Evolutionary conservation across 2,329 filamentous ascomycete species (phyloP).

Genomic region (Lecanoromycetidae sp.): DNA sequence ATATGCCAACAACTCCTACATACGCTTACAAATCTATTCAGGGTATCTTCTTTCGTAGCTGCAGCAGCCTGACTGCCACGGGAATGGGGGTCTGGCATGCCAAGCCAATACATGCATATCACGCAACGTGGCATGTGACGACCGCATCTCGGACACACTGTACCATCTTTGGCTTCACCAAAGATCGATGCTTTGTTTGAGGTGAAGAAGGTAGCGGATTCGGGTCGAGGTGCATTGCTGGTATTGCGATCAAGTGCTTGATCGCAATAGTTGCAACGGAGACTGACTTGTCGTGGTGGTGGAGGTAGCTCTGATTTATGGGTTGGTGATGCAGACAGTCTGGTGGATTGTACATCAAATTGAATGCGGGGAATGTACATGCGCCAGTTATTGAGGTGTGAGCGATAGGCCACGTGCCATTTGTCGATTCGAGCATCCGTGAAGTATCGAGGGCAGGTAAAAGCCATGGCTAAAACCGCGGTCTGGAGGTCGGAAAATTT

Average conservation of each 20-base stretch:
- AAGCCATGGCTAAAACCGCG: conserved; percentile 47
- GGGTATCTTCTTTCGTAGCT: conserved; percentile 28
- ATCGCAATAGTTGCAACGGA: conserved; percentile 51
- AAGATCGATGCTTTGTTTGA: conserved; percentile 10
- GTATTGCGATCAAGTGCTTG: conserved; percentile 40
- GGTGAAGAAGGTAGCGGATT: background rate
- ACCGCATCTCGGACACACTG: conserved; percentile 50
- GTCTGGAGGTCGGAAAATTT: conserved; percentile 51
- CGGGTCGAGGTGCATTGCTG: conserved; percentile 21
- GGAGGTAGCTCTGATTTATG: conserved; percentile 38
- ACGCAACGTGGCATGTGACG: conserved; percentile 51
- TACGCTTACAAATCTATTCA: conserved; percentile 46
- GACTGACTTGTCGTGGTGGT: conserved; percentile 41
- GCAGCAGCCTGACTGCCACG: conserved; percentile 25
- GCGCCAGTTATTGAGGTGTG: conserved; percentile 50
- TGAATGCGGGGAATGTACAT: conserved; percentile 47
- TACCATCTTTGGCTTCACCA: conserved; percentile 27
- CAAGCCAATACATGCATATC: conserved; percentile 50
- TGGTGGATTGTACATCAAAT: conserved; percentile 47
- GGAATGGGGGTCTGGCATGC: conserved; percentile 40
- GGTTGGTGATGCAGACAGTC: conserved; percentile 38
- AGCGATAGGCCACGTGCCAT: conserved; percentile 51
- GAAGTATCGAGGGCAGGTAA: conserved; percentile 47
- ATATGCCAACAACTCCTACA: conserved; percentile 53
- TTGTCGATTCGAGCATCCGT: conserved; percentile 43